phyloP scores from a whole-genome alignment of 78 protist genomes.

The Guillardia theta region DNA sequence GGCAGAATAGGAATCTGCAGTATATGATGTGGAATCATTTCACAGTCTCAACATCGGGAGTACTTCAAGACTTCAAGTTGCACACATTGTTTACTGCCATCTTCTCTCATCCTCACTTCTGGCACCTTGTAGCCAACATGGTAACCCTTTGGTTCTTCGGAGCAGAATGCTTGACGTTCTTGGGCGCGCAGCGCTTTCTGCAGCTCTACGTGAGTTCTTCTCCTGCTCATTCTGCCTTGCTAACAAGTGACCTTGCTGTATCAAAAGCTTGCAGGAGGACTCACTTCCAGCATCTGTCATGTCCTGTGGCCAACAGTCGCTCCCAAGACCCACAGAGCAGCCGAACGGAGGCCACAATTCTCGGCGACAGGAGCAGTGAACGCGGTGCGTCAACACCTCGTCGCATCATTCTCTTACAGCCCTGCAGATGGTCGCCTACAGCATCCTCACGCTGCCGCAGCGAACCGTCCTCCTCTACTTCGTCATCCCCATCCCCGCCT shows the following conservation, averaged over 20 bases:
- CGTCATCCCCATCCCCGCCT: background rate
- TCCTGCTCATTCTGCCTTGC: background rate
- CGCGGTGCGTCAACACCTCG: too few species aligned
- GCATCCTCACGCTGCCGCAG: background rate
- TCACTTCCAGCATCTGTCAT: background rate
- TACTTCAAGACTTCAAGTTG: too few species aligned
- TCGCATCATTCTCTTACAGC: too few species aligned
- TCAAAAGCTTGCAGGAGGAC: background rate
- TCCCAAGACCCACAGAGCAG: background rate
- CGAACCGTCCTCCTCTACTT: background rate
- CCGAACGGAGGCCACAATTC: background rate
- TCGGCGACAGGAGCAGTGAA: background rate
- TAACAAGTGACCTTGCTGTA: background rate
- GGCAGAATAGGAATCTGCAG: too few species aligned
- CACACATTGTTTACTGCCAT: background rate
- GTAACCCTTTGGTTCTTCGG: background rate
- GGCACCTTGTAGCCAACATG: background rate
- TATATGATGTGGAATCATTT: too few species aligned
- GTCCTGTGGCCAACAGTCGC: background rate
- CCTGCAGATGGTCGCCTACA: background rate
- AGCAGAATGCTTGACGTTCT: background rate
- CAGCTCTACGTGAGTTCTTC: background rate
- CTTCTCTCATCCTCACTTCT: background rate
- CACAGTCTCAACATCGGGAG: too few species aligned
- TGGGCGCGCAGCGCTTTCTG: background rate